A percentile compares a stretch with the other conserved stretches of the same genome.
Conservation (phyloP, 2,329 filamentous ascomycete species). For the Scortechinia acanthostroma region DNA sequence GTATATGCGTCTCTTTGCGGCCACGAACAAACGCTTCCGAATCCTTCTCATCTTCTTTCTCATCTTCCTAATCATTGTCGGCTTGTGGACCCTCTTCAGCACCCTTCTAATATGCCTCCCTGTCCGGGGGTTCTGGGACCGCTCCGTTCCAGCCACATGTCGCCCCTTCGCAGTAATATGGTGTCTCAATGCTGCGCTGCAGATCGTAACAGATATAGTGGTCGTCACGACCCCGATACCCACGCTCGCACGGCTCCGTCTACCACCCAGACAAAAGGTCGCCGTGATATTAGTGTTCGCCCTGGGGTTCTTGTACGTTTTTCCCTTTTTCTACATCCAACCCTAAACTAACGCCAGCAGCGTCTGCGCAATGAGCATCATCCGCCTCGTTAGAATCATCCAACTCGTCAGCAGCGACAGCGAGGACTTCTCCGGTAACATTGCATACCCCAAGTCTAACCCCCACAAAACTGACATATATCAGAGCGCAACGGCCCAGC, state of each 20-base stretch:
- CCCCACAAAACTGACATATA: too few relatives aligned
- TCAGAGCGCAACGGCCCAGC: neutral
- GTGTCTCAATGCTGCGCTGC: neutral
- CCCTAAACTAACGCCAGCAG: neutral
- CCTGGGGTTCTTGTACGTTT: conserved; percentile 10
- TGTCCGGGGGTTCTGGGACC: conserved; percentile 5
- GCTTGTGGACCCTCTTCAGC: conserved; percentile 6
- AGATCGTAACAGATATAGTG: conserved; percentile 5
- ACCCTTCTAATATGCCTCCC: conserved; percentile 6
- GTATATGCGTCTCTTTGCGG: conserved; percentile 7
- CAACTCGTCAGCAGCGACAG: neutral
- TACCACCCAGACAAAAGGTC: conserved; percentile 7
- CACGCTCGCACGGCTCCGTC: conserved; percentile 7
- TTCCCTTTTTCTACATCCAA: conserved; percentile 4
- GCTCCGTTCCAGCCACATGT: neutral
- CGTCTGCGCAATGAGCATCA: conserved; percentile 1
- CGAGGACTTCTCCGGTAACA: neutral
- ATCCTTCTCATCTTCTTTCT: conserved; percentile 3
- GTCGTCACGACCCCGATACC: conserved; percentile 8
- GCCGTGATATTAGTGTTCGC: conserved; percentile 9
- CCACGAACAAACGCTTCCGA: conserved; percentile 2
- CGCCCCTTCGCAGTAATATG: neutral
- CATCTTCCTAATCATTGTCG: conserved; percentile 5
- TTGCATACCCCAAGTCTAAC: neutral
- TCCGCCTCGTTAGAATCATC: neutral